Base-by-base conservation (phyloP, 768 basidiomycete genomes). In the Suillus occidentalis region DNA sequence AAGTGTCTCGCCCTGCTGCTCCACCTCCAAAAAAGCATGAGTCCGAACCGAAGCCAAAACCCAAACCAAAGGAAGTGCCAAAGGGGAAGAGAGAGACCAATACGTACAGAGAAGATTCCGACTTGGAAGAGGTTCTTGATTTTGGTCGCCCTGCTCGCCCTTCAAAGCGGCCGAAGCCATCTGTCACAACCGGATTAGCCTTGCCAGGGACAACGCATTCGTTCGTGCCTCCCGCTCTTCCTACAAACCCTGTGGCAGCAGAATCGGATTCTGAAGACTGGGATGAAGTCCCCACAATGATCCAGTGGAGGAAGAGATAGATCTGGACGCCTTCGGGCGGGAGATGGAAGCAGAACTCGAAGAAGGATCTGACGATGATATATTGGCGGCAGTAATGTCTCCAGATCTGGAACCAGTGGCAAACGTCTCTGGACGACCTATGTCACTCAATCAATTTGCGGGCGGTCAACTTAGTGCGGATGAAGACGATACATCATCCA, bases 401-500 rank as follows among this genome's bases (percentile, higher is more conserved):
- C 73, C 78, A 18, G 82, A 78, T 53, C 76, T 79, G 4, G 72
- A 72, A 45, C 16, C 59, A 20, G 65, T 72, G 3, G 61, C 67
- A 55, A n/a, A 68, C 45, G 63, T 66, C 39, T 49, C 63, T 39
- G 70, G 73, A 50, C 74, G 73, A 42, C 85, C 85, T 14, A 80
- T 87, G 37, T 86, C 87, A 39, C 65, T 87, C 65, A 82, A 82
- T 65, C 78, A 80, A 65, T 80, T 83, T 65, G 86, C 79, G 10
- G 82, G 78, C 52, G 82, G 79, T 57, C 72, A 69, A 72, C 71
- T 73, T 68, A 78, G 75, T 50, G 77, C 67, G 42, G 77, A 81
- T 40, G 82, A 84, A 36, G 84, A 85, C 60, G 85, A 83, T 47
- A 84, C 82, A 63, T 81, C 82, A 20, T 82, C 83, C 10, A 86